phyloP scores from a whole-genome alignment of 2,329 filamentous ascomycete species.

The Epichloe uncinata region DNA sequence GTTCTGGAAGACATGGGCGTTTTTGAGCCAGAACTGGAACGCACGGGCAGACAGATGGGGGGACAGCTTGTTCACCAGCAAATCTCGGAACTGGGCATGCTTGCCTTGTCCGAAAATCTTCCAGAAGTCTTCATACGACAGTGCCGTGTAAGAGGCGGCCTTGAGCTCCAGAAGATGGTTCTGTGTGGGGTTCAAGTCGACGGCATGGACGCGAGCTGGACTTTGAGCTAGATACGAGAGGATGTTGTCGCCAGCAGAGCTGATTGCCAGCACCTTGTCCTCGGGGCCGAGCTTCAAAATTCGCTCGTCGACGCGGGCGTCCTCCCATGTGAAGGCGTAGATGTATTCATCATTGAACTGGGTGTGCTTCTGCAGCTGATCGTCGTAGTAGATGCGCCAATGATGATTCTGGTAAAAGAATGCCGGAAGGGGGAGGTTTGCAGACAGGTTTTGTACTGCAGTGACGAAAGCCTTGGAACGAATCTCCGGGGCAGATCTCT shows the following conservation, averaged over 20 bases:
- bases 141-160: slow-evolving; percentile 68
- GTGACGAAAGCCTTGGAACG: slow-evolving; percentile 85
- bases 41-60: slow-evolving; percentile 88
- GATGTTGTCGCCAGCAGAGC: slow-evolving; percentile 88
- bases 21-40: slow-evolving; percentile 89
- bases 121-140: slow-evolving; percentile 84
- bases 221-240: slow-evolving; percentile 71
- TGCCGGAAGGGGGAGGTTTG: slow-evolving; percentile 76
- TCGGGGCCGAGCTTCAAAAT: slow-evolving; percentile 67
- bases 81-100: slow-evolving; percentile 61
- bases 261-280: slow-evolving; percentile 87
- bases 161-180: slow-evolving; percentile 94
- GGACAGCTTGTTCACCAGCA: slow-evolving; percentile 69
- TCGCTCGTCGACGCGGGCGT: slow-evolving; percentile 72
- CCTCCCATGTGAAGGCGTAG: slow-evolving; percentile 97
- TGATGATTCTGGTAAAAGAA: slow-evolving; percentile 97
- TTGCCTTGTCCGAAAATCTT: slow-evolving; percentile 84
- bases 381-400: slow-evolving; percentile 90
- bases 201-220: slow-evolving; percentile 79
- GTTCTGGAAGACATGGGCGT: slow-evolving; percentile 57
- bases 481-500: slow-evolving; percentile 52
- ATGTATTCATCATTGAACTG: slow-evolving; percentile 96
- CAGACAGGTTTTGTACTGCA: slow-evolving; percentile 72
- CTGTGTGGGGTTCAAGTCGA: slow-evolving; percentile 87
- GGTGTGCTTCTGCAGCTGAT: slow-evolving; percentile 75